Conservation (phyloP, 345 rosid species). For the Dovyalis caffra region DNA sequence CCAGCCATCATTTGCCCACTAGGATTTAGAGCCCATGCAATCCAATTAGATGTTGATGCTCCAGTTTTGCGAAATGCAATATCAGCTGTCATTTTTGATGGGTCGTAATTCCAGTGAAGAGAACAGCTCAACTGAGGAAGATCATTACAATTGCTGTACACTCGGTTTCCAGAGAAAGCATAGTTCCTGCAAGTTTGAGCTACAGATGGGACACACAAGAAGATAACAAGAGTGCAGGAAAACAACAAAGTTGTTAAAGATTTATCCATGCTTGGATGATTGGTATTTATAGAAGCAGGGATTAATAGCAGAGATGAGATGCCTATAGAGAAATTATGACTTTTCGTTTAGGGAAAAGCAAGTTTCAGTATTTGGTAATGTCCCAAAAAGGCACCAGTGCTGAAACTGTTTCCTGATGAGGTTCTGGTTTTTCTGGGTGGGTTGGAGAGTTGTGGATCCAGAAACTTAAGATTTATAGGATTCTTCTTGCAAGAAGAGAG, state of each 20-base stretch:
- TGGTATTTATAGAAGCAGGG: background rate
- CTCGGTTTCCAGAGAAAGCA: constrained; percentile 34
- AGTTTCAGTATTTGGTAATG: background rate
- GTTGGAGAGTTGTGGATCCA: background rate
- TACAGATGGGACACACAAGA: background rate
- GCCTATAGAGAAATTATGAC: background rate
- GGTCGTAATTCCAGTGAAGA: constrained; percentile 63
- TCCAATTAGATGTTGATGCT: constrained; percentile 43
- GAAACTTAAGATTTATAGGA: background rate
- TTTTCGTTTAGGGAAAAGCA: background rate
- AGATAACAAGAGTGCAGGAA: background rate
- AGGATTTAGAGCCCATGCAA: constrained; percentile 76
- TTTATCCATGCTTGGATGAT: background rate
- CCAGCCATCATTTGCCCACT: constrained; percentile 35
- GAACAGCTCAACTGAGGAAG: constrained; percentile 50
- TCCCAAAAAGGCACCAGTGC: background rate
- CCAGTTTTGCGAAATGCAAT: constrained; percentile 57
- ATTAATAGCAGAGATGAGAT: background rate
- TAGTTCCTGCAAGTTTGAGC: constrained; percentile 41
- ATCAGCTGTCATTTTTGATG: constrained; percentile 38
- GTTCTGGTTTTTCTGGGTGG: background rate
- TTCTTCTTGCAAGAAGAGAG: background rate
- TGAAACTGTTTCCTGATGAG: background rate
- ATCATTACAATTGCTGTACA: constrained; percentile 32
- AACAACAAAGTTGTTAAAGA: background rate